Base-by-base conservation (phyloP, 768 basidiomycete genomes). In the Suillus occidentalis region DNA sequence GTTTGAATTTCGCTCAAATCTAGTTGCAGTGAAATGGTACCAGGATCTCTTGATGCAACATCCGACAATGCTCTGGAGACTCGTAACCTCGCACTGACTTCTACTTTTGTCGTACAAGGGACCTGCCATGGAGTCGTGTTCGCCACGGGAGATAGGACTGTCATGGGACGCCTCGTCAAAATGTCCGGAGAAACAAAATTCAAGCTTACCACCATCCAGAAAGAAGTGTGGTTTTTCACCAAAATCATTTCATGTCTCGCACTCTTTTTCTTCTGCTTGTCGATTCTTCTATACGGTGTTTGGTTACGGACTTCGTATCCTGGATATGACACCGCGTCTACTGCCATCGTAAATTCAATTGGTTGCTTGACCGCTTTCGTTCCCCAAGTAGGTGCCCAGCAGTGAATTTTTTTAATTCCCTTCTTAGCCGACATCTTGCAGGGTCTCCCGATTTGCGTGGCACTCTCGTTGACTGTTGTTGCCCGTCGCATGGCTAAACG, bases 351-450 rank as follows among this genome's bases (percentile, higher is more conserved):
- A 9, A 73, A 68, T 76, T 55, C 58, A 72, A n/a, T 75, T 69
- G 73, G 72, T 62, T 8, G 70, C 56, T 31, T 83, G 82, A 84
- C 74, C 83, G 53, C 76, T 75, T 63, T 80, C 74, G 39, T 78
- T 77, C 68, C 80, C 75, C 70, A 81, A 72, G 61, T 73, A 64
- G 60, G 69, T 81, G 83, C 0, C 79, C 85, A 2, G 71, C 55
- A 2, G 79, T 88, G 34, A 78, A 89, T 37, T 82, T 87, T 73
- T 83, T 66, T n/a, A n/a, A 74, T 85, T 36, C 86, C 88, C 34
- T 85, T 84, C 56, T 2, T 52, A 28, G 34, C 39, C 63, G 12
- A 79, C 81, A 74, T 83, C 85, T 40, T 85, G 10, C 84, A 87
- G 70, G 81, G 84, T 34, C 69, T 85, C 28, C 85, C 85, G 2